A percentile compares a stretch with the other conserved stretches of the same genome.
Evolutionary conservation across 768 basidiomycete species (phyloP).

Genomic region (Calocera viscosa): DNA sequence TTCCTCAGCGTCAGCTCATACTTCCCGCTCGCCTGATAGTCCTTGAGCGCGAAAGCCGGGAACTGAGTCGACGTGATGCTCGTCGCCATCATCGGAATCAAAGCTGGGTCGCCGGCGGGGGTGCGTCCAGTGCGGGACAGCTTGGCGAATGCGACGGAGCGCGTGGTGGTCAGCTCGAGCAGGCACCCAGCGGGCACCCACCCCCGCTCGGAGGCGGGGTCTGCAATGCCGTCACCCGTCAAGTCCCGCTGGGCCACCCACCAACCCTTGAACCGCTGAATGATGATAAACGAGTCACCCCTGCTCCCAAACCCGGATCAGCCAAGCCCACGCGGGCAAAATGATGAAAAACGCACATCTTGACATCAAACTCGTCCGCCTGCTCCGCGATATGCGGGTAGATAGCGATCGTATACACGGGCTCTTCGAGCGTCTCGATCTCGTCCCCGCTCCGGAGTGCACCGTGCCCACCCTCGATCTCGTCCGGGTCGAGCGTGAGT

Average conservation of each 20-base stretch:
- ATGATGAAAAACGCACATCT: constrained; percentile 58
- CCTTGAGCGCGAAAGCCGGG: constrained; percentile 92
- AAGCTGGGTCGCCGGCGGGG: constrained; percentile 29
- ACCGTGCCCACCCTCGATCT: constrained; percentile 20
- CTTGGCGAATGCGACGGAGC: constrained; percentile 73
- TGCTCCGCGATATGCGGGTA: constrained; percentile 98
- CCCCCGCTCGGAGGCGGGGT: constrained; percentile 71
- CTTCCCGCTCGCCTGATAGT: constrained; percentile 85
- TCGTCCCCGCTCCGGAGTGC: constrained; percentile 24
- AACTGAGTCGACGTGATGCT: constrained; percentile 96
- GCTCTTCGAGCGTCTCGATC: constrained; percentile 18
- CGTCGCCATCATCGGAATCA: constrained; percentile 63
- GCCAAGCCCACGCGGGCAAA: constrained; percentile 1
- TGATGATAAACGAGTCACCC: constrained; percentile 85
- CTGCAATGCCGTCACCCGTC: constrained; percentile 65
- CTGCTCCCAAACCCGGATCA: constrained; percentile 29
- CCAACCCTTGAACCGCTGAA: constrained; percentile 94
- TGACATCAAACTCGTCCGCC: constrained; percentile 96
- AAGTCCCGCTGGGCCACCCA: constrained; percentile 97
- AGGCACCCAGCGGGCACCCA: constrained; percentile 98
- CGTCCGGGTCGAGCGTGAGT: constrained; percentile 1
- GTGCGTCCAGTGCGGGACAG: constrained; percentile 28
- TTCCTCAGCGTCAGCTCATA: constrained; percentile 84
- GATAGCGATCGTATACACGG: constrained; percentile 79
- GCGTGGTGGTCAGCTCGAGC: constrained; percentile 60